These are phyloP conservation scores for Spiraea crenata DNA, from an alignment of 331 rosid genomes.

Conservation along the genomic window DNA sequence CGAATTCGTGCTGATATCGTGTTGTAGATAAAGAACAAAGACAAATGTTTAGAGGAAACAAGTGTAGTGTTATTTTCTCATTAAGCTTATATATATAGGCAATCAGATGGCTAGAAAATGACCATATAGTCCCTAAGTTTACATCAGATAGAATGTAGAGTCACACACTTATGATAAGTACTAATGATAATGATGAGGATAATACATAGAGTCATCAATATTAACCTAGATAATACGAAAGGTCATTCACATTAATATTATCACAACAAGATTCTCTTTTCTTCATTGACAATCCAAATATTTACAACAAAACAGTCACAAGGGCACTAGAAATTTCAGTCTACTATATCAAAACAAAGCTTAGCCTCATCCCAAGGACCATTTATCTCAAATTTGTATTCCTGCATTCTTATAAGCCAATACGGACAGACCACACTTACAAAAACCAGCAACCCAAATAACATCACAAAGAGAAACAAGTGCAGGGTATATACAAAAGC, in stretches of 20 bases:
- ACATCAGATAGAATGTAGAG: too few relatives aligned
- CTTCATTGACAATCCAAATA: not conserved
- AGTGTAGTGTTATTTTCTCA: too few relatives aligned
- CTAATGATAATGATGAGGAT: too few relatives aligned
- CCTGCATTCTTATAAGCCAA: constrained; percentile 80
- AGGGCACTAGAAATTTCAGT: constrained; percentile 33
- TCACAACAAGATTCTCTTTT: not conserved
- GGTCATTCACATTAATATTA: not conserved
- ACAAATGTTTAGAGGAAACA: too few relatives aligned
- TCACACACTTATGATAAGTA: too few relatives aligned
- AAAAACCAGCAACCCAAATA: constrained; percentile 59
- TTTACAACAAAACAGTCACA: not conserved
- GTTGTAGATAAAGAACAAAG: too few relatives aligned
- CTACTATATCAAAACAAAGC: constrained; percentile 79
- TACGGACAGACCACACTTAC: constrained; percentile 72
- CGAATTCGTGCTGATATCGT: too few relatives aligned
- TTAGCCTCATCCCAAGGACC: constrained; percentile 96
- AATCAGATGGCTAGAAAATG: too few relatives aligned
- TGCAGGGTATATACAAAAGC: constrained; percentile 55
- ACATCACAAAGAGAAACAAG: constrained; percentile 45
- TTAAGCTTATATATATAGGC: too few relatives aligned
- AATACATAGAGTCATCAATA: too few relatives aligned
- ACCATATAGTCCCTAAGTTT: too few relatives aligned
- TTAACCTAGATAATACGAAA: not conserved
- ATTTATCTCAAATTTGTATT: constrained; percentile 78